Evolutionary conservation across 176 grass and related monocot species (phyloP), one percentile per base, ranked within the genome.

Genomic region (Juncus effusus): DNA sequence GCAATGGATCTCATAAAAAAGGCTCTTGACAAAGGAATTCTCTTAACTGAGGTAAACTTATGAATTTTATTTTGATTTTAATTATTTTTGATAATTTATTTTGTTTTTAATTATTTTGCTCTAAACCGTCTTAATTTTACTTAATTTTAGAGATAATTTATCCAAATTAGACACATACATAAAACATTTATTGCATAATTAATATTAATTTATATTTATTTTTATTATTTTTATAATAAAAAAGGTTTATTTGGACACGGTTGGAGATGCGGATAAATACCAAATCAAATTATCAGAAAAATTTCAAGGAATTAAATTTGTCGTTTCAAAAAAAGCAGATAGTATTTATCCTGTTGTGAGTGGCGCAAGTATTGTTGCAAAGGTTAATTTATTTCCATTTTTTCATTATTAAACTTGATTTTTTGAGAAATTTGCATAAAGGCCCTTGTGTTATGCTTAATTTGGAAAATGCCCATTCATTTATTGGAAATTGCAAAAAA

Each of bases 341-440:
- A 92, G 93, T 69, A 79, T 97, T 70, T 97, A 92, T 76, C 82
- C 93, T 36, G 82, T 97, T 80, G 93, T 92, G 67, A 92, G 93
- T 77, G 93, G 93, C 64, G 88, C 88, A 71, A 92, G 93, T 77
- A 97, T 97, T 79, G 93, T 89, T 39, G 85, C 93, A 39, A 97
- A 92, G 85, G 93, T 96, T 88, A 40, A 9, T 47, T 47, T 47
- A 47, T 47, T 47, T 9, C 6, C 9, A 5, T 47, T 47, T 47
- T 47, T 47, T 47, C 4, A 6, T 47, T 47, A 6, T 47, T 47
- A 47, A 47, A 47, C 44, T 47, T 47, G 19, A 28, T 28, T 28
- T 28, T 28, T 28, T 28, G 19, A 28, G 19, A 28, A 28, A 28
- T 28, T 28, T 28, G 19, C 19, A 28, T 28, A 28, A 28, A 28